Conservation (phyloP, 2,329 filamentous ascomycete genomes). For the Polytolypa hystricis region DNA sequence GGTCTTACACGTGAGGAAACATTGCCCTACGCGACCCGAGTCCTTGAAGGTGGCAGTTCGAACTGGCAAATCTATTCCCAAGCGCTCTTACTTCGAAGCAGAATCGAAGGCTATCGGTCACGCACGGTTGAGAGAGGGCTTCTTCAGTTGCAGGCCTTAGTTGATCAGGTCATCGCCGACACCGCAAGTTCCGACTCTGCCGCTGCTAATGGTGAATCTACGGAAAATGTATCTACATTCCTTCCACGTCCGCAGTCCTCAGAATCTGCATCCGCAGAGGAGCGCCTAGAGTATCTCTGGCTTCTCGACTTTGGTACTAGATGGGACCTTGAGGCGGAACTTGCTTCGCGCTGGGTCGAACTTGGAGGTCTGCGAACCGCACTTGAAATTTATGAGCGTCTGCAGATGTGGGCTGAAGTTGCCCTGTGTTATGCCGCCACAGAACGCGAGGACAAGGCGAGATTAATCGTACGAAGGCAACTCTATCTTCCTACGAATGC, state of each 20-base stretch:
- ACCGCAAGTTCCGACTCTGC: constrained; percentile 43
- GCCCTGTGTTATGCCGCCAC: constrained; percentile 76
- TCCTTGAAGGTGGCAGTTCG: constrained; percentile 75
- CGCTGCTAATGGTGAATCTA: constrained; percentile 19
- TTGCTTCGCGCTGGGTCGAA: constrained; percentile 84
- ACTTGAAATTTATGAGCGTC: constrained; percentile 86
- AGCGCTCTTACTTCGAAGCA: constrained; percentile 74
- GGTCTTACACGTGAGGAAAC: constrained; percentile 88
- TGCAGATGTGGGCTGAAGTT: constrained; percentile 90
- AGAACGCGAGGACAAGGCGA: constrained; percentile 73
- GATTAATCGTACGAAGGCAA: constrained; percentile 62
- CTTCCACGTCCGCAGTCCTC: constrained; percentile 62
- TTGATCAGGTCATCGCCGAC: constrained; percentile 89
- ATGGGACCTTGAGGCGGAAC: constrained; percentile 89
- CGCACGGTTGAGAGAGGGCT: constrained; percentile 82
- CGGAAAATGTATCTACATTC: constrained; percentile 57
- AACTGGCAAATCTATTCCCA: constrained; percentile 99
- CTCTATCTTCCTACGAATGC: constrained; percentile 56
- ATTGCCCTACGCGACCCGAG: constrained; percentile 77
- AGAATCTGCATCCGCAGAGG: constrained; percentile 61
- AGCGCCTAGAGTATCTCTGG: constrained; percentile 75
- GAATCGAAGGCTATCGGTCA: constrained; percentile 79
- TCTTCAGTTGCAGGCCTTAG: constrained; percentile 84
- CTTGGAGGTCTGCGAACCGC: constrained; percentile 82
- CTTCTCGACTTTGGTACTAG: constrained; percentile 71